phyloP scores from a whole-genome alignment of 2,329 filamentous ascomycete species.

The Penicillium sumatraense region DNA sequence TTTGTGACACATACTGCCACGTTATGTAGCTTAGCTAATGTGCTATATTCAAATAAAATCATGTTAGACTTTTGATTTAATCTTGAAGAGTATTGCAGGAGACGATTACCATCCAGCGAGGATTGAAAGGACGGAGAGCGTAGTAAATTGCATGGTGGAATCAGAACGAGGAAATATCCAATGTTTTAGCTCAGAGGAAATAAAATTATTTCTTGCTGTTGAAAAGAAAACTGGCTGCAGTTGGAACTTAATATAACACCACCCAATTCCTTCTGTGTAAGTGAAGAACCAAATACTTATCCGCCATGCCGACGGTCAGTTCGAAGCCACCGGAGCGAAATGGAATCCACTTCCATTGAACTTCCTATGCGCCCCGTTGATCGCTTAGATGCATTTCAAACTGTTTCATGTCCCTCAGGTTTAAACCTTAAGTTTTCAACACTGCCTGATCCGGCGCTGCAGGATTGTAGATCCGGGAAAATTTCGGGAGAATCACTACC shows the following conservation, averaged over 20 bases:
- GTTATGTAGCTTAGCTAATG: constrained; percentile 5
- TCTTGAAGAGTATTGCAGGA: neutral
- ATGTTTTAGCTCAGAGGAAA: neutral
- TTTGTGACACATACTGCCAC: constrained; percentile 3
- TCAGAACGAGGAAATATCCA: too few relatives aligned
- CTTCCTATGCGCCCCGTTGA: neutral
- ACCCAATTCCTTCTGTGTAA: neutral
- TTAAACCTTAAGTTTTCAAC: constrained; percentile 1
- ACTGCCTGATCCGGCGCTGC: neutral
- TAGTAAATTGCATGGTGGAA: neutral
- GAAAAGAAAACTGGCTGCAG: neutral
- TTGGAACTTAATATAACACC: neutral
- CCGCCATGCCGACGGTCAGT: neutral
- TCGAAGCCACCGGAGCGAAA: neutral
- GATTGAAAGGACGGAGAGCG: neutral
- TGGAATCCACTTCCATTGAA: neutral
- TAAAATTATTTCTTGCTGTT: neutral
- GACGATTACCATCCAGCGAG: neutral
- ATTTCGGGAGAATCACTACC: constrained; percentile 3
- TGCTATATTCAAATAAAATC: neutral
- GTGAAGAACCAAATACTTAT: neutral
- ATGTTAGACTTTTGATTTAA: neutral
- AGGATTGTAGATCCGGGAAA: constrained; percentile 6
- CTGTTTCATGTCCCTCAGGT: constrained; percentile 1
- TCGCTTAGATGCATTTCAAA: neutral